A percentile compares a stretch with the other conserved stretches of the same genome.
Evolutionary conservation across 2,329 filamentous ascomycete species (phyloP).

Genomic region (Falciphora oryzae): DNA sequence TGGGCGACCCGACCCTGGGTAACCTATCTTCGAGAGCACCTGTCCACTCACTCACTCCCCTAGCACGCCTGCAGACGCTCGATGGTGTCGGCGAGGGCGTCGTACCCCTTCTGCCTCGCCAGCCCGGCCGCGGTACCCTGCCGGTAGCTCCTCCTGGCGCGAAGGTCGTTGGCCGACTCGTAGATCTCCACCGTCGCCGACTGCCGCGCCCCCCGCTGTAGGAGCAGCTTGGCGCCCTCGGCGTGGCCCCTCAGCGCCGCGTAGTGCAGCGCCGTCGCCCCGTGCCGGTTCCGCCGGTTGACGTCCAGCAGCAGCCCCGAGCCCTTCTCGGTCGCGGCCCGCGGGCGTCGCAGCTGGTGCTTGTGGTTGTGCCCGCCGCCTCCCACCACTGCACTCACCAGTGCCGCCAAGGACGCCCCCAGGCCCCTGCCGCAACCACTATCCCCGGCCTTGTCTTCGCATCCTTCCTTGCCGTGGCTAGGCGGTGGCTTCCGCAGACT

Average conservation of each 20-base stretch:
- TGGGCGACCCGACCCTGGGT: no score
- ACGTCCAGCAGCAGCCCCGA: conserved; percentile 14
- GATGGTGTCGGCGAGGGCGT: background rate
- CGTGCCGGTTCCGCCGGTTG: conserved; percentile 20
- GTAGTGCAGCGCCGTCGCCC: conserved; percentile 23
- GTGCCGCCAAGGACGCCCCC: background rate
- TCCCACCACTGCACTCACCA: background rate
- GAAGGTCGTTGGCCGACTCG: conserved; percentile 11
- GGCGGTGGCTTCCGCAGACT: conserved; percentile 3
- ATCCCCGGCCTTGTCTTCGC: conserved; percentile 5
- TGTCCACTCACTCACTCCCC: no score
- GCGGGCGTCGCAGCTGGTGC: background rate
- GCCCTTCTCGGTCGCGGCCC: background rate
- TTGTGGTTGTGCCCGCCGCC: background rate
- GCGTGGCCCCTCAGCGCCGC: conserved; percentile 12
- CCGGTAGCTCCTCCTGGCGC: conserved; percentile 17
- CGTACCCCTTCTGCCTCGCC: conserved; percentile 18
- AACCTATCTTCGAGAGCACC: no score
- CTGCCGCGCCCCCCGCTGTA: conserved; percentile 18
- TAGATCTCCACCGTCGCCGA: conserved; percentile 18
- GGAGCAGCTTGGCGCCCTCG: conserved; percentile 14
- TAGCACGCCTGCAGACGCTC: background rate
- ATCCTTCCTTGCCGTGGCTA: no score
- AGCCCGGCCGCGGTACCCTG: conserved; percentile 21
- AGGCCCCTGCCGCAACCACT: conserved; percentile 1